Base-by-base conservation (phyloP, 495 filamentous ascomycete species). In the Penicillium cinerascens region DNA sequence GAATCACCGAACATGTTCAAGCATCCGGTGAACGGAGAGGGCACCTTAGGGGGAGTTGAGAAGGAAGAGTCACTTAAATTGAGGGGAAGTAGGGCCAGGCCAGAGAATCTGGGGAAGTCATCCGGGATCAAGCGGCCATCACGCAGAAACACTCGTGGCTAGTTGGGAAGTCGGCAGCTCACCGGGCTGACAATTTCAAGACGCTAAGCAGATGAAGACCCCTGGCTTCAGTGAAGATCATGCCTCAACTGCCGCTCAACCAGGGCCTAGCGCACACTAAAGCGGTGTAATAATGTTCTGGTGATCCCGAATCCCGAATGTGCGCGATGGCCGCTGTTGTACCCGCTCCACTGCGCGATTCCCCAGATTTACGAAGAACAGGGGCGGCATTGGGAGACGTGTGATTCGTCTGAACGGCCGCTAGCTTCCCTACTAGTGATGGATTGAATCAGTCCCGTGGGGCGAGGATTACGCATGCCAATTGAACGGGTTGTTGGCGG, bases 1-100 rank as follows among this genome's bases (percentile, higher is more conserved):
- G 55, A 49, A 7, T 58, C 56, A 44, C 42, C 26, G 21, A 60
- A 42, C 64, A 67, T 67, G 40, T 33, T 49, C 20, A 29, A 37
- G 45, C 3, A 35, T 15, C 7, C 11, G 36, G 46, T 4, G 18
- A 23, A 38, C 17, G 20, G 18, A 25, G 44, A 22, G 18, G 18
- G 18, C n/a, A n/a, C n/a, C n/a, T n/a, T n/a, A n/a, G n/a, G n/a
- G n/a, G n/a, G n/a, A n/a, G n/a, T n/a, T n/a, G 40, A 44, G 39
- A 42, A 23, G n/a, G 25, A 41, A 36, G 40, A 26, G 42, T 23
- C 20, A 18, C 22, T 16, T 16, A 36, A 41, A 25, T 29, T 29
- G 26, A 29, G 26, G 26, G 26, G 26, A 29, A 29, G 26, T 29
- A 6, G 26, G 26, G 2, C 26, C 4, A 26, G 7, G 35, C 35